Conservation (phyloP, 2,329 filamentous ascomycete genomes). For the Talaromyces sp. region DNA sequence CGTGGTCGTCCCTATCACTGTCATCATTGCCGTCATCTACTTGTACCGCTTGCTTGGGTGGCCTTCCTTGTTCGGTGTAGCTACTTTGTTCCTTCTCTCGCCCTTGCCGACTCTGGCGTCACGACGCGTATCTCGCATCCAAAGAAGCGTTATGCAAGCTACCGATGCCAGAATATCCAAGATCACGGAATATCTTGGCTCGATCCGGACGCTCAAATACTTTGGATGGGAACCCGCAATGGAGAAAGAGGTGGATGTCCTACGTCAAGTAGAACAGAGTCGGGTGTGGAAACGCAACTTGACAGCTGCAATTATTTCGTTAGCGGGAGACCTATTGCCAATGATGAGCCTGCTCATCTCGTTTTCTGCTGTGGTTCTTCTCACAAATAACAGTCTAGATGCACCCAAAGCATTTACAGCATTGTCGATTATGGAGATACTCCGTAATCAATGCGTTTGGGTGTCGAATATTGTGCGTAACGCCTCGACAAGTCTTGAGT, state of each 20-base stretch:
- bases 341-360: conserved; percentile 53
- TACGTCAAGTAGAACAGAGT: conserved; percentile 52
- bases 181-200: conserved; percentile 56
- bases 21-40: conserved; percentile 48
- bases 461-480: conserved; percentile 46
- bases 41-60: conserved; percentile 57
- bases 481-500: conserved; percentile 46
- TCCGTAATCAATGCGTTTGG: conserved; percentile 53
- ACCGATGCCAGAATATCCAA: conserved; percentile 58
- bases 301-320: conserved; percentile 40
- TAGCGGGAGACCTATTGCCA: conserved; percentile 53
- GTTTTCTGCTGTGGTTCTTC: conserved; percentile 52
- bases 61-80: conserved; percentile 53
- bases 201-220: conserved; percentile 59
- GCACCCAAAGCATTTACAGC: conserved; percentile 59
- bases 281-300: conserved; percentile 54
- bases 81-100: conserved; percentile 46
- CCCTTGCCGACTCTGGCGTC: conserved; percentile 53
- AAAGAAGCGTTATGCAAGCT: conserved; percentile 53
- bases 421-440: conserved; percentile 51
- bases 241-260: conserved; percentile 49
- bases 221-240: conserved; percentile 59
- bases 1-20: conserved; percentile 48
- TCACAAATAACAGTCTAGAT: conserved; percentile 48
- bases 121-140: conserved; percentile 49